A percentile compares a stretch with the other conserved stretches of the same genome.
phyloP scores from a whole-genome alignment of 2,329 filamentous ascomycete species.

The Botryotinia convoluta region DNA sequence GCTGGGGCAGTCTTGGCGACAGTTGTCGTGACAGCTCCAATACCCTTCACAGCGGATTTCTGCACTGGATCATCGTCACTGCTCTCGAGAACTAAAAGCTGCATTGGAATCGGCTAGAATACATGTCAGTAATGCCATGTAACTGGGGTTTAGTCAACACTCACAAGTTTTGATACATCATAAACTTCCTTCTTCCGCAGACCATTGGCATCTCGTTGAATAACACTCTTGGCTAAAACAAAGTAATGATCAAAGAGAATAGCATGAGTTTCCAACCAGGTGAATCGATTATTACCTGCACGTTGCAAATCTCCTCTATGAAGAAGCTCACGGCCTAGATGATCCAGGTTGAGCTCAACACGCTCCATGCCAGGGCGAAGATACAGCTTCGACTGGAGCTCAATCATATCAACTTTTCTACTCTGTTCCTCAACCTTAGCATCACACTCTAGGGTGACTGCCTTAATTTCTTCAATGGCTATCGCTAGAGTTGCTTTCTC shows the following conservation, averaged over 20 bases:
- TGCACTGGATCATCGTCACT: slow-evolving; percentile 88
- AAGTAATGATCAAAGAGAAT: slow-evolving; percentile 96
- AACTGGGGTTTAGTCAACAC: slow-evolving; percentile 30
- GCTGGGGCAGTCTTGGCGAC: slow-evolving; percentile 59
- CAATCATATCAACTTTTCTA: slow-evolving; percentile 84
- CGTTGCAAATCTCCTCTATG: slow-evolving; percentile 86
- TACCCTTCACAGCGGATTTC: slow-evolving; percentile 60
- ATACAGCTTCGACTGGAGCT: slow-evolving; percentile 78
- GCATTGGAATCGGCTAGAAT: slow-evolving; percentile 94
- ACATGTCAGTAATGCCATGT: slow-evolving; percentile 25
- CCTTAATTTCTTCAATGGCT: slow-evolving; percentile 88
- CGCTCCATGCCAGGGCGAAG: slow-evolving; percentile 84
- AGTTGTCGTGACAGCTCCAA: slow-evolving; percentile 60
- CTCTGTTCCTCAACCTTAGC: slow-evolving; percentile 87
- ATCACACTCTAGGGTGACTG: slow-evolving; percentile 87
- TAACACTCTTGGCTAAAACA: slow-evolving; percentile 78
- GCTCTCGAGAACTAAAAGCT: slow-evolving; percentile 86
- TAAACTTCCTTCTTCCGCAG: slow-evolving; percentile 77
- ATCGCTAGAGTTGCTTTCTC: slow-evolving; percentile 81
- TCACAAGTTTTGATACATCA: slow-evolving; percentile 86
- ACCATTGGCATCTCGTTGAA: slow-evolving; percentile 64
- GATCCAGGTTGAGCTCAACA: slow-evolving; percentile 84
- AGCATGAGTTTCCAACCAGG: slow-evolving; percentile 90
- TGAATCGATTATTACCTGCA: slow-evolving; percentile 83
- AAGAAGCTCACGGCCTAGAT: slow-evolving; percentile 88